Evolutionary conservation across 2,329 filamentous ascomycete genomes (phyloP).

Genomic region (Talaromyces sp.): DNA sequence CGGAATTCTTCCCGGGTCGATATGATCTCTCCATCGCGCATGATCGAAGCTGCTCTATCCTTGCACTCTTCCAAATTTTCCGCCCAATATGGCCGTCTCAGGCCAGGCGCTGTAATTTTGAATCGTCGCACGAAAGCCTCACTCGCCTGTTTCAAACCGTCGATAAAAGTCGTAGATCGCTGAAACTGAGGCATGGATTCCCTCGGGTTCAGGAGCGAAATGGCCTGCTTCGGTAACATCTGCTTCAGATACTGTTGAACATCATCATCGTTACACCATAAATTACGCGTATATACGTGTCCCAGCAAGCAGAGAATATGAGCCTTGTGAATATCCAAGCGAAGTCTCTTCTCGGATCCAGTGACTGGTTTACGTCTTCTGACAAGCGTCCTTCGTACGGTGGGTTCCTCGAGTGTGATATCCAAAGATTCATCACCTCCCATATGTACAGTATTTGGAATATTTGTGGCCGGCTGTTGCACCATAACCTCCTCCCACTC

Average conservation of each 20-base stretch:
- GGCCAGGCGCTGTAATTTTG: conserved; percentile 65
- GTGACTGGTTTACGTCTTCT: conserved; percentile 53
- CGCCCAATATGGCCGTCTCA: conserved; percentile 71
- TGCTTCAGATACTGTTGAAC: conserved; percentile 64
- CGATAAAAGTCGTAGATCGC: conserved; percentile 71
- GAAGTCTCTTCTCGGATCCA: conserved; percentile 56
- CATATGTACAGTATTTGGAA: conserved; percentile 21
- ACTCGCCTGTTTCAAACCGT: conserved; percentile 68
- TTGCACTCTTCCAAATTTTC: conserved; percentile 62
- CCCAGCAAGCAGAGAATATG: conserved; percentile 80
- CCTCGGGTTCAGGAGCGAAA: conserved; percentile 66
- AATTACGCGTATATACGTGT: conserved; percentile 73
- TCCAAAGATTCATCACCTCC: conserved; percentile 30
- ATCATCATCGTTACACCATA: conserved; percentile 77
- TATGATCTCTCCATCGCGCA: conserved; percentile 63
- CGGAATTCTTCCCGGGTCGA: conserved; percentile 71
- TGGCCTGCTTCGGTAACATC: conserved; percentile 63
- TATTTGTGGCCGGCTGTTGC: conserved; percentile 29
- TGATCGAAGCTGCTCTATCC: conserved; percentile 56
- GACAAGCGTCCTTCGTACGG: conserved; percentile 24
- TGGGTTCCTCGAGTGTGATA: conserved; percentile 38
- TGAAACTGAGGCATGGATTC: conserved; percentile 68
- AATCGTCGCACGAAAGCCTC: conserved; percentile 69
- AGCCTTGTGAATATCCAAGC: conserved; percentile 77
- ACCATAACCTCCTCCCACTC: conserved; percentile 49